Conservation (phyloP, 2,329 filamentous ascomycete genomes). For the Penicillium sp. region DNA sequence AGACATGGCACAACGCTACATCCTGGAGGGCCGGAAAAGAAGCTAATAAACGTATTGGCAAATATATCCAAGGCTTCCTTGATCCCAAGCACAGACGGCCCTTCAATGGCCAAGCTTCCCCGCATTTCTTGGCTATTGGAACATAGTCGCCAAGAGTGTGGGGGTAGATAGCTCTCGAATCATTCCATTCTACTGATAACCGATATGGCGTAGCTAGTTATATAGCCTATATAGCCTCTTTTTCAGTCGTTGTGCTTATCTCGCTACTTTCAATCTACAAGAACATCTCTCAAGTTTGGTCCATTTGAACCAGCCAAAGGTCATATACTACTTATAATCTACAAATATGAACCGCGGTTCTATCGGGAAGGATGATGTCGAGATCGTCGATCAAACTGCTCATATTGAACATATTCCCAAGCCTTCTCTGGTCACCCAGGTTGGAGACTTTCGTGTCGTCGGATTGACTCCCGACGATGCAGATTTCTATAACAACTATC, state of each 20-base stretch:
- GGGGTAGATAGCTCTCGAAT: constrained; percentile 1
- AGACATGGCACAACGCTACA: constrained; percentile 43
- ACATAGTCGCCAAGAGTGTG: constrained; percentile 4
- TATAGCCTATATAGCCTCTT: neutral
- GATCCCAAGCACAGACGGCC: constrained; percentile 39
- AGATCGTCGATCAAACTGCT: constrained; percentile 5
- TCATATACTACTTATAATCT: neutral
- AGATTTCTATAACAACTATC: constrained; percentile 9
- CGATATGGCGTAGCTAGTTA: constrained; percentile 1
- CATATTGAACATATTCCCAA: constrained; percentile 10
- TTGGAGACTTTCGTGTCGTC: constrained; percentile 8
- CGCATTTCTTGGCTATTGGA: constrained; percentile 5
- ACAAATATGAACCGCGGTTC: constrained; percentile 6
- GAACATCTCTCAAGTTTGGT: neutral
- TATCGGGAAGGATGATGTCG: constrained; percentile 11
- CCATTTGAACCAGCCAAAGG: neutral
- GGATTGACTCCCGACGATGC: constrained; percentile 14
- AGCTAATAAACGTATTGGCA: constrained; percentile 24
- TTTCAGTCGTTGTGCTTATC: neutral
- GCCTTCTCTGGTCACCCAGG: neutral
- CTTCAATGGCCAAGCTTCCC: constrained; percentile 7
- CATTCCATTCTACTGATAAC: neutral
- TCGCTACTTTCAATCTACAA: neutral
- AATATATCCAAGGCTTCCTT: constrained; percentile 46
- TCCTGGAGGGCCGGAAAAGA: constrained; percentile 18